Evolutionary conservation across 345 rosid genomes (phyloP).

Genomic region (Euphorbia tirucalli): DNA sequence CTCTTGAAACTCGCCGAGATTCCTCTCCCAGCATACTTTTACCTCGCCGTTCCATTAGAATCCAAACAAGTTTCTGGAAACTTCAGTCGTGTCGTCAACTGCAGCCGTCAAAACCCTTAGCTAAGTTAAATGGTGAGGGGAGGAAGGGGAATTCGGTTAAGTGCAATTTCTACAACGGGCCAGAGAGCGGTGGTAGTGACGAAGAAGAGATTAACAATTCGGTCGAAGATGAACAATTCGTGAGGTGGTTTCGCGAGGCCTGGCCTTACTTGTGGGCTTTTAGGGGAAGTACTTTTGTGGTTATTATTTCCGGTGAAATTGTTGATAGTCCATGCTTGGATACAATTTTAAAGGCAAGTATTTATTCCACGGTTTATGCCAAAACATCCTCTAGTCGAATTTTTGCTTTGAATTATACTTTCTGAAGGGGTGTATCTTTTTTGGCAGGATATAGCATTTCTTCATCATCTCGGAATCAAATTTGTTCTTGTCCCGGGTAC

Average conservation of each 20-base stretch:
- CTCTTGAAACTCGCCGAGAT: neutral
- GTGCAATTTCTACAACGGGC: slow-evolving; percentile 36
- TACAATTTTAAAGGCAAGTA: slow-evolving; percentile 63
- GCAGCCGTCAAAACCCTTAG: slow-evolving; percentile 2
- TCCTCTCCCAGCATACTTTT: neutral
- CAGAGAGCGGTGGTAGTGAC: slow-evolving; percentile 21
- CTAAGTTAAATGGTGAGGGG: neutral
- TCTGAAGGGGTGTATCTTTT: neutral
- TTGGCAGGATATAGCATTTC: slow-evolving; percentile 87
- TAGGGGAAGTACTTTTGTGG: slow-evolving; percentile 72
- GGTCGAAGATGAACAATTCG: slow-evolving; percentile 66
- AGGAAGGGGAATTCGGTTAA: slow-evolving; percentile 11
- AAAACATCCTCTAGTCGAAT: neutral
- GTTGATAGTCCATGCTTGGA: slow-evolving; percentile 56
- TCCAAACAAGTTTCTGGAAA: neutral
- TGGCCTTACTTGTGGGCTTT: slow-evolving; percentile 97
- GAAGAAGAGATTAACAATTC: slow-evolving; percentile 35
- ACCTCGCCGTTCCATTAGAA: neutral
- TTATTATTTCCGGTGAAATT: slow-evolving; percentile 66
- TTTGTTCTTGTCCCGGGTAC: slow-evolving; percentile 89
- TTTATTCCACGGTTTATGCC: too few species aligned
- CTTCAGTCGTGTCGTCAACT: neutral
- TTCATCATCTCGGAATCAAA: slow-evolving; percentile 81
- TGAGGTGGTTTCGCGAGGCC: slow-evolving; percentile 95
- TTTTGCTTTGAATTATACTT: neutral